Percentiles rank a stretch among this genome's conserved stretches.
These are phyloP conservation scores for Colletotrichum aenigma DNA, from an alignment of 2,329 filamentous ascomycete species.

Conservation along the genomic window DNA sequence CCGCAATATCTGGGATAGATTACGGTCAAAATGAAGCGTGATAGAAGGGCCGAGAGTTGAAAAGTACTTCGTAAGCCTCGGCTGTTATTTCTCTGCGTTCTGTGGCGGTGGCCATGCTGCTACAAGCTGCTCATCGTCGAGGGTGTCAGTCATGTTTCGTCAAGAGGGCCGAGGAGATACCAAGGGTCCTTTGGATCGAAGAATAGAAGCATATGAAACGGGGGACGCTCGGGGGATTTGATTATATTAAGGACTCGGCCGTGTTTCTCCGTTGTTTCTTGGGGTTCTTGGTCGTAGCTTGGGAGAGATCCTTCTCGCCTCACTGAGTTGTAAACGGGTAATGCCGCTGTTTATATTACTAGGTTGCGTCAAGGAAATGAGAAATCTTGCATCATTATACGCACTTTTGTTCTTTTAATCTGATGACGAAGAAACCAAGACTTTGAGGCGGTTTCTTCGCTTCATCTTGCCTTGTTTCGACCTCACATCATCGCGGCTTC, in stretches of 20 bases:
- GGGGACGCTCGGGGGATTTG: not conserved
- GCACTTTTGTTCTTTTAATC: not conserved
- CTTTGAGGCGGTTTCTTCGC: not conserved
- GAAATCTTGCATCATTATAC: accelerated
- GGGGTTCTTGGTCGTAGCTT: not conserved
- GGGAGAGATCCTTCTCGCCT: not conserved
- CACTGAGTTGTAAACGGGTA: accelerated
- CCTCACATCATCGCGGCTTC: no score
- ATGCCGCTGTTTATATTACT: not conserved
- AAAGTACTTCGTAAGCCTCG: not conserved
- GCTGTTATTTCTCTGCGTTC: not conserved
- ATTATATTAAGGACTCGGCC: not conserved
- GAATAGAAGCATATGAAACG: not conserved
- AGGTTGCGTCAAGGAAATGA: accelerated
- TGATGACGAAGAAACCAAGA: accelerated
- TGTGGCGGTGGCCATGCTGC: not conserved
- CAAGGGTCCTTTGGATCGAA: not conserved
- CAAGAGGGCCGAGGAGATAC: not conserved
- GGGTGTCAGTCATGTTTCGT: not conserved
- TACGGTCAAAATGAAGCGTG: not conserved
- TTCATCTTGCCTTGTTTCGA: not conserved
- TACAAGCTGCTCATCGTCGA: not conserved
- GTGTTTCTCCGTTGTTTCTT: not conserved
- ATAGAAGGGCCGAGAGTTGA: not conserved
- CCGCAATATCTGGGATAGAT: not conserved